phyloP scores from a whole-genome alignment of 345 rosid species.

The Syzygium aromaticum region DNA sequence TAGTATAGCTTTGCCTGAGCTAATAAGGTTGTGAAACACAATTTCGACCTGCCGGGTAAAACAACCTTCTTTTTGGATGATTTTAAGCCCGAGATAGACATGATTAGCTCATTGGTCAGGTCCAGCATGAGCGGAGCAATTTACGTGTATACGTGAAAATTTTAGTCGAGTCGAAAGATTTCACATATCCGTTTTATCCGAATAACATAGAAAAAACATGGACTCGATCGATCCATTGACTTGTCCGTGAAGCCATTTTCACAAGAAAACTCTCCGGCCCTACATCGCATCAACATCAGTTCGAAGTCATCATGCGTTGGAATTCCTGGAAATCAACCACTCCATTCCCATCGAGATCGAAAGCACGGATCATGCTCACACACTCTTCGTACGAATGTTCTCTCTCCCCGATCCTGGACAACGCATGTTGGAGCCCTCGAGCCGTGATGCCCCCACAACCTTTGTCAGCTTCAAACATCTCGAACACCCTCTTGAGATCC shows the following conservation, averaged over 20 bases:
- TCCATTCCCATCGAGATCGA: constrained; percentile 29
- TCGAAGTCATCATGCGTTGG: constrained; percentile 22
- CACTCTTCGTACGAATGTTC: constrained; percentile 17
- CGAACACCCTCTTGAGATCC: constrained; percentile 20
- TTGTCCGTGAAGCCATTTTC: background rate
- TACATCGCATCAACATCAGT: background rate
- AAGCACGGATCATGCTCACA: constrained; percentile 14
- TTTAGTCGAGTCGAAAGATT: background rate
- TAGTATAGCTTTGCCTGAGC: background rate
- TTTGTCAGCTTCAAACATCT: constrained; percentile 15
- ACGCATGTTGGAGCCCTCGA: constrained; percentile 13
- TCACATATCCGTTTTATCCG: background rate
- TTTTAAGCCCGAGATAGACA: background rate
- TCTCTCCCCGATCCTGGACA: constrained; percentile 7
- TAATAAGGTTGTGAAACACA: background rate
- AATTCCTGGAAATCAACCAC: constrained; percentile 29
- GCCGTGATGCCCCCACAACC: constrained; percentile 21
- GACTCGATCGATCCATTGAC: background rate
- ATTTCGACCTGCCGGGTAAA: background rate
- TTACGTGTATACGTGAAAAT: background rate
- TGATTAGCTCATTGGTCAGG: background rate
- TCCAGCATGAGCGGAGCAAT: background rate
- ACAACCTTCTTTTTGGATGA: background rate
- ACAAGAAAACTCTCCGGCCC: background rate
- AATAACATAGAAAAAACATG: background rate